phyloP scores from a whole-genome alignment of 768 basidiomycete species.

The Lentinula guzmanii region DNA sequence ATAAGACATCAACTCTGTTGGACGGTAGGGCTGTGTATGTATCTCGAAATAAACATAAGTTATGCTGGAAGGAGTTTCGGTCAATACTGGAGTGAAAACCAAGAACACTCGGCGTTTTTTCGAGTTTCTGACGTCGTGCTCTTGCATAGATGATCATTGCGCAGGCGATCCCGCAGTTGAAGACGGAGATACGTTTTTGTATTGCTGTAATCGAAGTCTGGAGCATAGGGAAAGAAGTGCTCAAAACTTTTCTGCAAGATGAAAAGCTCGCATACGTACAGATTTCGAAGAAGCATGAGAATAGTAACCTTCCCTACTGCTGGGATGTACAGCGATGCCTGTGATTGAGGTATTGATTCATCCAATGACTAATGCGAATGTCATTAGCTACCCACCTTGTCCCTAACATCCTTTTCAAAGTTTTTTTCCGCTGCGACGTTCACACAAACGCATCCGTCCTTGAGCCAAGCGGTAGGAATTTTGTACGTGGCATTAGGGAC shows the following conservation, averaged over 20 bases:
- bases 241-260: neutral
- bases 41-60: neutral
- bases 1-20: neutral
- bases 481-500: constrained; percentile 86
- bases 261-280: constrained; percentile 49
- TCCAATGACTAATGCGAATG: neutral
- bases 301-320: constrained; percentile 98
- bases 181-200: constrained; percentile 13
- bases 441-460: constrained; percentile 90
- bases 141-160: neutral
- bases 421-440: constrained; percentile 96
- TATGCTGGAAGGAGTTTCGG: neutral
- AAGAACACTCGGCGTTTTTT: neutral
- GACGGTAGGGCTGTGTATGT: neutral
- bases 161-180: neutral
- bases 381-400: constrained; percentile 59
- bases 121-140: no score
- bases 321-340: constrained; percentile 94
- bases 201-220: constrained; percentile 55
- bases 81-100: no score
- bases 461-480: constrained; percentile 81
- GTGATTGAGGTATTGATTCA: neutral
- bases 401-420: constrained; percentile 88
- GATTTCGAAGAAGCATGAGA: constrained; percentile 92
- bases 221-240: neutral